Evolutionary conservation across 305 asterid genomes (phyloP).

Genomic region (Euphrasia arctica): DNA sequence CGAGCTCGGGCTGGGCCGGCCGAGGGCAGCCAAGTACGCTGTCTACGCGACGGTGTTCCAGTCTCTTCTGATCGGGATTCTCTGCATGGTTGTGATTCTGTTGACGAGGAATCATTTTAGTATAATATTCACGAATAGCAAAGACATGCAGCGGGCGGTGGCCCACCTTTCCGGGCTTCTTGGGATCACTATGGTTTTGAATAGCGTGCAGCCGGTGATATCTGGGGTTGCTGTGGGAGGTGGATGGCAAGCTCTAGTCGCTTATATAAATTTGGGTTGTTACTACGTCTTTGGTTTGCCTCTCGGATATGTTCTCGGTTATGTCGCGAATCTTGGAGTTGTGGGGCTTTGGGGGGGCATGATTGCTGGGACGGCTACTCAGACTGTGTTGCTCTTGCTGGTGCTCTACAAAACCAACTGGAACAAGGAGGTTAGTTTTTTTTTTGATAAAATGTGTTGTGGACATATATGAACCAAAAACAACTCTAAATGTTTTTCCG

Average conservation of each 20-base stretch:
- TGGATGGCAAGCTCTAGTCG: slow-evolving; percentile 52
- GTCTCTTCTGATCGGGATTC: slow-evolving; percentile 40
- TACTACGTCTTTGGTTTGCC: slow-evolving; percentile 48
- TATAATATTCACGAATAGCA: slow-evolving; percentile 35
- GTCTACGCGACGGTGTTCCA: slow-evolving; percentile 36
- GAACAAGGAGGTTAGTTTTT: slow-evolving; percentile 35
- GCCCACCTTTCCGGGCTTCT: slow-evolving; percentile 40
- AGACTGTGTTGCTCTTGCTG: slow-evolving; percentile 39
- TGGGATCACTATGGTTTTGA: slow-evolving; percentile 48
- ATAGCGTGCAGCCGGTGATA: slow-evolving; percentile 46
- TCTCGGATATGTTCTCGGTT: slow-evolving; percentile 43
- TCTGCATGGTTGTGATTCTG: slow-evolving; percentile 36
- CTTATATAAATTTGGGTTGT: slow-evolving; percentile 46
- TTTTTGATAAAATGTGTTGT: no score
- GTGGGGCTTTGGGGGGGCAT: slow-evolving; percentile 65
- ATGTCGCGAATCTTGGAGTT: slow-evolving; percentile 37
- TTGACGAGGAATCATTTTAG: slow-evolving; percentile 33
- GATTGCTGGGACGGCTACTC: slow-evolving; percentile 54
- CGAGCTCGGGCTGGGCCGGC: slow-evolving; percentile 41
- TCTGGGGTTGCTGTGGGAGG: slow-evolving; percentile 54
- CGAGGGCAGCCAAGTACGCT: slow-evolving; percentile 43
- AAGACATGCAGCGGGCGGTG: slow-evolving; percentile 36
- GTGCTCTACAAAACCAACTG: slow-evolving; percentile 49
- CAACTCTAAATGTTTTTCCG: no score
- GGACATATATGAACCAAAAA: no score